Evolutionary conservation across 371 early-diverging fungal genomes (phyloP), one percentile per base, ranked within the genome.

Genomic region (Gilbertella persicaria): DNA sequence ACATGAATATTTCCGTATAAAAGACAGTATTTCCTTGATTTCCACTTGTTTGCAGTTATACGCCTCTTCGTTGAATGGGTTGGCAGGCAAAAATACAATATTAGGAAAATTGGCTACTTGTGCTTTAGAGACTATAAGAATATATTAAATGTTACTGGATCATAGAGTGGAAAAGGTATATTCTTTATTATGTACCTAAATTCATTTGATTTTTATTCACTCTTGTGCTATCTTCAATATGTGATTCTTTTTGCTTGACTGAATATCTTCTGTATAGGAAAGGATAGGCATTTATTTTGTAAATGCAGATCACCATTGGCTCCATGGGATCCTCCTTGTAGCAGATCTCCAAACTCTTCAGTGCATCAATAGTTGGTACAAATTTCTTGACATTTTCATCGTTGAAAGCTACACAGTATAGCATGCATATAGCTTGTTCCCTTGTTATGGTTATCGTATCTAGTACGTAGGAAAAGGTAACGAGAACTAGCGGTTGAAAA

Each of bases 321-420:
- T 58, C 58, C 58, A 60, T 59, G 60, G 53, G 60, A 59, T 59
- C 44, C 39, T 59, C 60, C 48, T 48, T 53, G 54, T 54, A 60
- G 40, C 60, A 60, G 41, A 54, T 50, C 40, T 60, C 50, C 50
- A 60, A 60, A 35, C 37, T 46, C 28, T 51, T 46, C 35, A 50
- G 46, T 52, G 42, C 38, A 51, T 58, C 51, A 45, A 50, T 39
- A 40, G 36, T 46, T 45, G 46, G 46, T 37, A 52, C 52, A 52
- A 47, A 42, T 52, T 51, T 51, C 23, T 52, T 58, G 40, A 52
- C 52, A 52, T 47, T 51, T 52, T 52, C 58, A 10, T 52, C 51
- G 51, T 50, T 50, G 50, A 58, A 51, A 38, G 25, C 4, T 58
- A 45, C 46, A 45, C 58, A 58, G 50, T 46, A 58, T 50, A 58